These are phyloP conservation scores for Polyporus tsugae DNA, from an alignment of 1,284 basidiomycete species.

Conservation along the genomic window DNA sequence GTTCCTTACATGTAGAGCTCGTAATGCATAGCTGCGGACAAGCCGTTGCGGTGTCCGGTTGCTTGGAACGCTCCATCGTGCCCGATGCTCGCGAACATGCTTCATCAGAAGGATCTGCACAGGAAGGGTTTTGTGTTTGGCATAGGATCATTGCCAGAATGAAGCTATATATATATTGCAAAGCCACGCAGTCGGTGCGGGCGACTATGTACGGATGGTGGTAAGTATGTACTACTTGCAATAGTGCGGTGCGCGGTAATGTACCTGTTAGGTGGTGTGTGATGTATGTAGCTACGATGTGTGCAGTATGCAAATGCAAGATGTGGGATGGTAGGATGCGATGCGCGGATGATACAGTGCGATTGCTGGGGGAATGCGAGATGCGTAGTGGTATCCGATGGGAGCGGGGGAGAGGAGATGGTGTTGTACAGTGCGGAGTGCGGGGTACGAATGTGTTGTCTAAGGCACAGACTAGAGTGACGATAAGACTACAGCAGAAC, in stretches of 20 bases:
- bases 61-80: neutral
- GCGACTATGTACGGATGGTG: slow-evolving; percentile 11
- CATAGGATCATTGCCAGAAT: slow-evolving; percentile 22
- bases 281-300: slow-evolving; percentile 4
- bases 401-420: slow-evolving; percentile 16
- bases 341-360: slow-evolving; percentile 21
- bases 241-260: slow-evolving; percentile 8
- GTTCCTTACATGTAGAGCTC: neutral
- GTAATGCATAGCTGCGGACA: slow-evolving; percentile 5
- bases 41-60: neutral
- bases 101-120: slow-evolving; percentile 16
- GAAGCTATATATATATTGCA: slow-evolving; percentile 11
- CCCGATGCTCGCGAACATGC: neutral
- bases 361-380: neutral
- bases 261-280: slow-evolving; percentile 11
- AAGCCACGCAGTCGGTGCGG: slow-evolving; percentile 21
- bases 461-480: slow-evolving; percentile 17
- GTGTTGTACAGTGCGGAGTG: slow-evolving; percentile 30
- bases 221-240: slow-evolving; percentile 10
- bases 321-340: neutral
- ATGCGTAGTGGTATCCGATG: neutral
- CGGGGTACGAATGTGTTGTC: slow-evolving; percentile 14
- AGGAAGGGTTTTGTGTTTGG: slow-evolving; percentile 2
- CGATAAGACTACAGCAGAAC: slow-evolving; percentile 21
- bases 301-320: slow-evolving; percentile 13